These are phyloP conservation scores for Penicillium sp. DNA, from an alignment of 2,329 filamentous ascomycete species.

Conservation along the genomic window DNA sequence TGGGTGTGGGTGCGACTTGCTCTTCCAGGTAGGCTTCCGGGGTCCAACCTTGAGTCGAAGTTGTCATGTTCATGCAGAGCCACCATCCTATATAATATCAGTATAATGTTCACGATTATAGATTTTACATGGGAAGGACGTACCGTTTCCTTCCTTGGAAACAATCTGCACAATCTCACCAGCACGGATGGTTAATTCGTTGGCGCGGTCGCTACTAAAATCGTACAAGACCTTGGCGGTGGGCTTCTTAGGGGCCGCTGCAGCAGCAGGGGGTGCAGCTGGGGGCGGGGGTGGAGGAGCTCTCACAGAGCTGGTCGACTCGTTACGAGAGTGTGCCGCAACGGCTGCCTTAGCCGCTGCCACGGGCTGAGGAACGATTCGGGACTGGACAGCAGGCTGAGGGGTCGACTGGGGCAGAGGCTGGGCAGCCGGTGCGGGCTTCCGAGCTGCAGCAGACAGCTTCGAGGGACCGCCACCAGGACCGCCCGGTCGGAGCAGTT, in stretches of 20 bases:
- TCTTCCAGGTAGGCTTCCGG: constrained; percentile 94
- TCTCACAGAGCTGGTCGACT: constrained; percentile 62
- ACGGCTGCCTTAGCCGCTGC: constrained; percentile 28
- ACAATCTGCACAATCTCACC: constrained; percentile 85
- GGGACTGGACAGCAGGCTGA: constrained; percentile 40
- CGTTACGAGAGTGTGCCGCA: constrained; percentile 52
- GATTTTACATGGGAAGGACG: constrained; percentile 36
- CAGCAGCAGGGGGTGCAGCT: constrained; percentile 63
- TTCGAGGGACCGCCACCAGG: constrained; percentile 80
- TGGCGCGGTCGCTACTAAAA: constrained; percentile 80
- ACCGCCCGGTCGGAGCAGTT: constrained; percentile 88
- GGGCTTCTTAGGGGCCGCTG: constrained; percentile 66
- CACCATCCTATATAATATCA: constrained; percentile 75
- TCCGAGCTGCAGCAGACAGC: constrained; percentile 51
- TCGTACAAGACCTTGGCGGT: constrained; percentile 92
- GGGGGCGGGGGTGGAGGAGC: constrained; percentile 71
- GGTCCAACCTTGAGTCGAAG: constrained; percentile 83
- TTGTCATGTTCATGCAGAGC: constrained; percentile 75
- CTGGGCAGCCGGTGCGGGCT: constrained; percentile 42
- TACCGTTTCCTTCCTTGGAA: constrained; percentile 96
- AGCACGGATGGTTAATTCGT: constrained; percentile 78
- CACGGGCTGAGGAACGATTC: constrained; percentile 53
- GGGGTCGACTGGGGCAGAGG: constrained; percentile 40
- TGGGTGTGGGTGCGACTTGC: constrained; percentile 58
- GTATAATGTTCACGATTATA: constrained; percentile 18